These are phyloP conservation scores for Fusarium buxicola DNA, from an alignment of 2,329 filamentous ascomycete species.

Conservation along the genomic window DNA sequence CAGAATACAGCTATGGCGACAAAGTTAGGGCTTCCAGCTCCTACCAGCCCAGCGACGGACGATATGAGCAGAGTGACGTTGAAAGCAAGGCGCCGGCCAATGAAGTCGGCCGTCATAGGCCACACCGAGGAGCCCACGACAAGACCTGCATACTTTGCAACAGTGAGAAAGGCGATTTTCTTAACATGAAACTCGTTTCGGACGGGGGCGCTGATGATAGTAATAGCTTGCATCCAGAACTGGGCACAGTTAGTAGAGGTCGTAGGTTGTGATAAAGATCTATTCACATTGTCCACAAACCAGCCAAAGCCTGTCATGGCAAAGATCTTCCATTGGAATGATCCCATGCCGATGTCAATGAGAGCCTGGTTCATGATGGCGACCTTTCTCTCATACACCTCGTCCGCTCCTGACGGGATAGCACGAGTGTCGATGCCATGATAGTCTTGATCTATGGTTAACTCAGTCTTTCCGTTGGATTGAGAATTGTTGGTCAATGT, in stretches of 20 bases:
- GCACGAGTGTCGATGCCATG: conserved; percentile 37
- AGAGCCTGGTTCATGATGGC: conserved; percentile 42
- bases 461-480: not conserved
- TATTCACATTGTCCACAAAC: conserved; percentile 41
- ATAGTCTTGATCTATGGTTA: too few relatives aligned
- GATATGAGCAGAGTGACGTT: conserved; percentile 58
- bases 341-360: conserved; percentile 41
- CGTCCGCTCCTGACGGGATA: conserved; percentile 23
- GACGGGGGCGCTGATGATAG: conserved; percentile 49
- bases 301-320: conserved; percentile 44
- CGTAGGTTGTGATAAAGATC: not conserved
- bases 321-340: conserved; percentile 33
- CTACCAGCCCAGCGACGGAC: conserved; percentile 67
- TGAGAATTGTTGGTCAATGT: not conserved
- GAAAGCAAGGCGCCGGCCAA: conserved; percentile 58
- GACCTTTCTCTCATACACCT: conserved; percentile 38
- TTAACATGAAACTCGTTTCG: conserved; percentile 51
- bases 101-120: conserved; percentile 55
- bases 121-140: conserved; percentile 60
- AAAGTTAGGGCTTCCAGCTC: conserved; percentile 69
- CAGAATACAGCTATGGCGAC: conserved; percentile 68
- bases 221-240: conserved; percentile 53
- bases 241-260: not conserved
- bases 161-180: conserved; percentile 48
- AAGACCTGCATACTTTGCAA: conserved; percentile 56